These are phyloP conservation scores for Cydonia oblonga DNA, from an alignment of 331 rosid genomes.

Conservation along the genomic window DNA sequence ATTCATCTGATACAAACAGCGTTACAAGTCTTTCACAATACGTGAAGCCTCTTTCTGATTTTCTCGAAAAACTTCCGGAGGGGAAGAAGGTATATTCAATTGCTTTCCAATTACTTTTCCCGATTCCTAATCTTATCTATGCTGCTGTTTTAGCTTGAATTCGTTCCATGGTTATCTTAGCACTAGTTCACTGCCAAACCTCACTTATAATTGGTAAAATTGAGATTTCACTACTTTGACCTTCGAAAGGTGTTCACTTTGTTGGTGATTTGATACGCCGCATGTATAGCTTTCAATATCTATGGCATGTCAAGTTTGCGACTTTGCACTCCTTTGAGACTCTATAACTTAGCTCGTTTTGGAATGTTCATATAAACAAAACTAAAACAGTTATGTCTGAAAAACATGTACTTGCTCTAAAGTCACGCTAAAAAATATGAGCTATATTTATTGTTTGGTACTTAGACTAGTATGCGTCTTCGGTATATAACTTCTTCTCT, in stretches of 20 bases:
- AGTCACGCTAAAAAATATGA: neutral
- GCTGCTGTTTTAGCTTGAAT: neutral
- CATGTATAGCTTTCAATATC: neutral
- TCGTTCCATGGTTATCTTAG: neutral
- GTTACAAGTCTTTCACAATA: constrained; percentile 64
- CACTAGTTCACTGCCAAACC: neutral
- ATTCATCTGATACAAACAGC: constrained; percentile 63
- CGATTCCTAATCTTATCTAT: neutral
- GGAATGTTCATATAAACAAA: neutral
- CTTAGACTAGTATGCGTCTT: neutral
- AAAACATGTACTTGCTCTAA: neutral
- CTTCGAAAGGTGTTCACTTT: neutral
- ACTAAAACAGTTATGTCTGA: neutral
- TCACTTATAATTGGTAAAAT: neutral
- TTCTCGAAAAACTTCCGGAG: constrained; percentile 68
- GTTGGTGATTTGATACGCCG: neutral
- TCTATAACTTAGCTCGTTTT: neutral
- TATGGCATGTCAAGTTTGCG: neutral
- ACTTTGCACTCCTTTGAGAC: neutral
- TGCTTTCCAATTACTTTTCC: neutral
- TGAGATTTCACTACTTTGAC: neutral
- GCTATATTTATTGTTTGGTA: constrained; percentile 1
- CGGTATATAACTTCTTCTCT: neutral
- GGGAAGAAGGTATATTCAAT: constrained; percentile 56
- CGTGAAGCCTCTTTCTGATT: constrained; percentile 78